Base-by-base conservation (phyloP, 1,139 yeast species). In the Geotrichum histeridarum region DNA sequence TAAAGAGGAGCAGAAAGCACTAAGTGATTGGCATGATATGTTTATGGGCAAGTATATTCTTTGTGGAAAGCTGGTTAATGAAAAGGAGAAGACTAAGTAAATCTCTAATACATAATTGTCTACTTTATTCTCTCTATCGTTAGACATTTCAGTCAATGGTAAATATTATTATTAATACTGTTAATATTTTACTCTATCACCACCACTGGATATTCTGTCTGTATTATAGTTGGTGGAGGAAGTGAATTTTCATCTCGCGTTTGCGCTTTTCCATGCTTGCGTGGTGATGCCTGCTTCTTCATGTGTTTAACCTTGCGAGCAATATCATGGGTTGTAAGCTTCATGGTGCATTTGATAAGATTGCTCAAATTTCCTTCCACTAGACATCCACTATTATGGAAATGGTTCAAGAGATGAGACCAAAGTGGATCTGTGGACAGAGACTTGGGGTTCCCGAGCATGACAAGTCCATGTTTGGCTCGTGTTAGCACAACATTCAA, bases 331-430 rank as follows among this genome's bases (percentile, higher is more conserved):
- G 14, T 12, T 4, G 14, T 35, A 12, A 35, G n/a, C 14, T 35
- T 35, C 38, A 35, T 12, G n/a, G n/a, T 35, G 14, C 14, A 35
- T 35, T 14, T 35, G 2, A 35, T 3, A 4, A 91, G 76, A 63
- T 83, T 86, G 58, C 86, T 93, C 62, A 91, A 75, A 1, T 89
- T 82, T n/a, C 98, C 98, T 69, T 91, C 97, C 36, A 91, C 97
- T 49, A 91, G 75, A 69, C 94, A 85, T 1, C 95, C 95, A 59
- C 80, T 81, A 64, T 87, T 94, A 69, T 95, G 77, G 72, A 81
- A 90, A 68, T 88, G 95, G 48, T 82, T 72, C 60, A 91, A 74
- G 59, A 91, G 73, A 60, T 83, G 86, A 62, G 83, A 83, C 98
- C 98, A 91, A 60, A 91, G 72, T 14, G 77, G 70, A 67, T 88